Evolutionary conservation across 2,329 filamentous ascomycete genomes (phyloP), one percentile per base, ranked within the genome.

Genomic region (Pseudocercospora fuligena): DNA sequence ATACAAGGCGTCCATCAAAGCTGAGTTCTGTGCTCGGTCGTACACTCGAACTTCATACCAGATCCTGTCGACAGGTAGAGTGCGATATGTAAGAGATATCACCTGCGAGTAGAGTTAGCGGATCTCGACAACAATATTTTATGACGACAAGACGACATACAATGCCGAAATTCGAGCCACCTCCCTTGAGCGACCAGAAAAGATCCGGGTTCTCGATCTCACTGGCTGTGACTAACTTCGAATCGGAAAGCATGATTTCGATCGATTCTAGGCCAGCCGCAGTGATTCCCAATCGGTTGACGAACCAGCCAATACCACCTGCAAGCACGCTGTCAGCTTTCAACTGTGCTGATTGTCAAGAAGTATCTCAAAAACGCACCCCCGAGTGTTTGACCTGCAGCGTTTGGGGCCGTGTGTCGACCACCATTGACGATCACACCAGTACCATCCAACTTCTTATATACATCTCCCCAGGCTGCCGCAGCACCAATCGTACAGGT

Each of bases 111-210:
- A 53, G 5, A 33, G 9, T 33, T 11, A 14, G 31, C 31, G 31
- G 7, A 14, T 33, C 4, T 33, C 11, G 31, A 33, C 11, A 33
- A 33, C 31, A 8, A 53, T 11, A 23, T 5, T 31, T 31, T 31
- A 1, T 8, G 29, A 31, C 6, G 29, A 31, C 29, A 8, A 31
- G 29, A 27, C 14, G 8, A 14, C 49, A 27, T 27, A 82, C 80
- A 19, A 82, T 76, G n/a, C 81, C 82, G 64, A 83, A 83, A 58
- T 80, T 82, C 62, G 80, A 78, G 0, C 80, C 79, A 3, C 80
- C 82, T 23, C 82, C 82, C 11, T 79, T 76, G 25, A 83, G 64
- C 23, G 80, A 82, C 79, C 80, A 83, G 72, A 83, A 85, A 2
- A 85, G 75, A 62, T 85, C 83, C 0, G 74, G 29, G 40, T 87